Conservation (phyloP, 441 rosid species). For the Populus hybrid region DNA sequence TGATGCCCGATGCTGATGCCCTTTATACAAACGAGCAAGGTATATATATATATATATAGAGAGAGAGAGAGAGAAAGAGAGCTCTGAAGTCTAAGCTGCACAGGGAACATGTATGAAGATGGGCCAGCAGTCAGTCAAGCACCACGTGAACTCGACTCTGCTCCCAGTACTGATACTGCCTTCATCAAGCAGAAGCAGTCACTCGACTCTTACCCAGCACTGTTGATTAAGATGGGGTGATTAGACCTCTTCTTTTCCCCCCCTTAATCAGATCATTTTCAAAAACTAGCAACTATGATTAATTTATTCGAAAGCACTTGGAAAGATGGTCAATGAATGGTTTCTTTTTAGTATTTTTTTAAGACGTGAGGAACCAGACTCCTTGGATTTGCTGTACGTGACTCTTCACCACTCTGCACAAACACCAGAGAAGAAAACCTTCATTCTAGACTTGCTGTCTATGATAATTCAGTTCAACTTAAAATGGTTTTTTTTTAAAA, state of each 20-base stretch:
- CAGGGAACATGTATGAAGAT: not conserved
- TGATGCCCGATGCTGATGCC: not conserved
- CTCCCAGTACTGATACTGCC: not conserved
- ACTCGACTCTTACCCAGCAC: no score
- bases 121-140: slow-evolving; percentile 9
- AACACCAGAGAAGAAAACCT: not conserved
- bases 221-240: no score
- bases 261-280: no score
- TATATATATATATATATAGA: no score
- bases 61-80: no score
- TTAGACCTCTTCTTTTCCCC: no score
- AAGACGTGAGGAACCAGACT: not conserved
- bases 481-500: no score
- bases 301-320: no score
- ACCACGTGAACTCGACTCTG: slow-evolving; percentile 12
- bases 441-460: not conserved
- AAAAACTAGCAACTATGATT: no score
- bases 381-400: not conserved
- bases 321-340: not conserved
- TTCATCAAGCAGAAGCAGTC: not conserved
- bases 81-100: not conserved
- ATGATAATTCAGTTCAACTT: no score
- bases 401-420: not conserved
- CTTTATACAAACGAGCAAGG: not conserved
- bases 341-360: no score